Evolutionary conservation across 805 yeast genomes (phyloP).

Genomic region (Candida saitoana): DNA sequence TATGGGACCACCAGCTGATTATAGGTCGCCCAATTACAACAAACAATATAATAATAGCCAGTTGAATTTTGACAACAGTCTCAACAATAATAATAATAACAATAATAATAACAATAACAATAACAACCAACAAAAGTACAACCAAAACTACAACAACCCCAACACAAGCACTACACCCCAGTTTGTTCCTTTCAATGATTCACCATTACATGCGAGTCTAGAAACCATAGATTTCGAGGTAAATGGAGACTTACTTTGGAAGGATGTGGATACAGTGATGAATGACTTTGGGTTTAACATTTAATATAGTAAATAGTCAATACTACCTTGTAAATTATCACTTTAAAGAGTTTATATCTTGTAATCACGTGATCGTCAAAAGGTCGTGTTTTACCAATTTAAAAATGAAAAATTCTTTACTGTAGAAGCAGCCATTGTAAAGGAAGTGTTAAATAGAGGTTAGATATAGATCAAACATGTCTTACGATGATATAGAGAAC

Average conservation of each 20-base stretch:
- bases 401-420: neutral
- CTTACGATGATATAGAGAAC: slow-evolving; percentile 74
- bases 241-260: slow-evolving; percentile 60
- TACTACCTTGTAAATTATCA: neutral
- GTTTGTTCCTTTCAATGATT: slow-evolving; percentile 12
- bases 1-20: slow-evolving; percentile 3
- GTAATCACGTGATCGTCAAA: neutral
- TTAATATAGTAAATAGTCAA: neutral
- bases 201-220: slow-evolving; percentile 25
- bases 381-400: neutral
- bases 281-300: slow-evolving; percentile 85
- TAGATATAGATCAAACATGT: no score
- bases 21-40: neutral
- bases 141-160: slow-evolving; percentile 1
- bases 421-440: neutral
- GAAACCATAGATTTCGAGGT: slow-evolving; percentile 39
- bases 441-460: neutral
- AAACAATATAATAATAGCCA: neutral
- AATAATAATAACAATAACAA: neutral
- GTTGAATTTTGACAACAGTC: neutral
- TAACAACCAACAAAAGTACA: slow-evolving; percentile 1
- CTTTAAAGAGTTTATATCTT: no score
- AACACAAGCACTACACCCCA: neutral
- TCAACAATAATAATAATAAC: neutral
- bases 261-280: slow-evolving; percentile 85